Base-by-base conservation (phyloP, 179 eudicot genomes). In the Carnegiea gigantea region DNA sequence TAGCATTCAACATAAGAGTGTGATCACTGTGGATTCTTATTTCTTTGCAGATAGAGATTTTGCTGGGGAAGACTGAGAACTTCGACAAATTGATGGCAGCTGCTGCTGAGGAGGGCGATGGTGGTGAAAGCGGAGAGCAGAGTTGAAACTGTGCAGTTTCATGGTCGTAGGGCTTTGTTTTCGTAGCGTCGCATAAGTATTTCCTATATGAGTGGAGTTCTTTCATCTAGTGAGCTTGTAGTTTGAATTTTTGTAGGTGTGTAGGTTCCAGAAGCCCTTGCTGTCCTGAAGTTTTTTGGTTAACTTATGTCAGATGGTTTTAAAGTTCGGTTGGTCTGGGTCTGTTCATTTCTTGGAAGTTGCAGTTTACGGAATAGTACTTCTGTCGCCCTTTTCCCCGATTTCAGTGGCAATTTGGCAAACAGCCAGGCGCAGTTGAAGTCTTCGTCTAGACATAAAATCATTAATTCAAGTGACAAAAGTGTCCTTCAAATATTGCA, bases 21-120 rank as follows among this genome's bases (percentile, higher is more conserved):
- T 10, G 68, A 24, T 75, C 76, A 81, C 18, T 26, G 24, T 70
- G 77, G 53, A 13, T 24, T 64, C 28, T 4, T 28, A 36, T 23
- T 2, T 77, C 14, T 77, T 79, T 82, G 51, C 82, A 91, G 93
- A 91, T 91, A 49, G 93, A 89, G 85, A 86, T 91, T 49, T 9
- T 89, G 85, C 79, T 91, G 77, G 92, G 88, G 76, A 91, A 91
- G 86, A 85, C 93, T 12, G 90, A 73, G 21, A 78, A 89, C 36
- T 91, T 91, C 26, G 93, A 91, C 83, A 86, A 89, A 24, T 72
- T 91, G 70, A 91, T 91, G 90, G 92, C 88, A 28, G 90, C 89
- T 78, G 90, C 73, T 46, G 88, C 88, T 53, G 90, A 85, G 76
- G 89, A 88, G 75, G 85, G 72, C 51, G 85, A 83, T 30, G 40